Base-by-base conservation (phyloP, 768 basidiomycete genomes). In the Scleroderma bovista region DNA sequence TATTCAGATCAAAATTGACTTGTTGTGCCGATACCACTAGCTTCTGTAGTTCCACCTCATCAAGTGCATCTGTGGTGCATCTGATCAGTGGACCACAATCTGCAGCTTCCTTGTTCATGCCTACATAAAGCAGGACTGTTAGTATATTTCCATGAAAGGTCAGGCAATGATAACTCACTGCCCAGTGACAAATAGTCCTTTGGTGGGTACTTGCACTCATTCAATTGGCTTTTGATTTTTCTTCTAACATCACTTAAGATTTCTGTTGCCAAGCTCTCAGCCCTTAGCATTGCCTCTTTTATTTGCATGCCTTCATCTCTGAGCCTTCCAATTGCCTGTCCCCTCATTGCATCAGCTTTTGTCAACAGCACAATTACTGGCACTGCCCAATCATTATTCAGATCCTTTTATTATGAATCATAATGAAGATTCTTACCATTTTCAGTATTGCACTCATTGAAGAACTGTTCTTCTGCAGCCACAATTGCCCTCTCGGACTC, bases 301-400 rank as follows among this genome's bases (percentile, higher is more conserved):
- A 29, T n/a, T 29, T 46, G 51, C 39, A 52, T 11, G 20, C 52
- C 58, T 12, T 57, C 41, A n/a, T 45, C 34, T 37, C 44, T 15
- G 9, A 60, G 49, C 23, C 46, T 9, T 12, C 54, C 33, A 33
- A 54, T 65, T 45, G 60, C 60, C 41, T 55, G 44, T 31, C n/a
- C 34, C 36, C 62, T 46, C 9, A 69, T 44, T 20, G 56, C 63
- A 51, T 73, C 72, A 36, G 65, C 65, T 46, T 72, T 73, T 1
- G 69, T 72, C 52, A 74, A 71, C 26, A 74, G 41, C 1, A 61
- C 63, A 23, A 74, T 58, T 2, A 73, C 65, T 5, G 72, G 72
- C 19, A 73, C 73, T 74, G 33, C 23, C 31, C 5, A 3, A 3
- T 19, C 10, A 23, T 12, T 40, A 3, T 20, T 19, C 20, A 12